Evolutionary conservation across 2,329 filamentous ascomycete species (phyloP), one percentile per base, ranked within the genome.

Genomic region (Aspergillus costaricaensis): DNA sequence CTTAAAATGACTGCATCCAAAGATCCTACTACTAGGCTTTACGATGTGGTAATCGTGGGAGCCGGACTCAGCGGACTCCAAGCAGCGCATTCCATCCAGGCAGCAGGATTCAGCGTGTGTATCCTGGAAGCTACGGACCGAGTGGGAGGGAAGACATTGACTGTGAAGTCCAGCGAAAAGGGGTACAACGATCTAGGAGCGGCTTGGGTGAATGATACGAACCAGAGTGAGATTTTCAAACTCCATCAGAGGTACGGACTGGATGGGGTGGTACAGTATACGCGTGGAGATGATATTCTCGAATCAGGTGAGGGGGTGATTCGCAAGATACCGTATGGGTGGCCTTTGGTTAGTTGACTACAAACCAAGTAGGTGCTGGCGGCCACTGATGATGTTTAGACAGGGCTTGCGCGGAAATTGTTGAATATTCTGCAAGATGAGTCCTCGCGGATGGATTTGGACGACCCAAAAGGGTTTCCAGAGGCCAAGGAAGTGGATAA

Each of bases 81-180:
- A 53, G 74, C 77, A 5, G 77, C 75, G 0, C 65, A 69, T 21
- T 63, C 68, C 8, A 63, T 74, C 6, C 69, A 72, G 30, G 61
- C 69, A 32, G 70, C 70, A 2, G 76, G 76, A 3, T 60, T 73
- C 4, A 75, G 71, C 5, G 70, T 68, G 23, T 64, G 68, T 4
- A 72, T 80, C 9, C 59, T 81, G 0, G 79, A 80, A 63, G 79
- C 78, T 14, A 67, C 74, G 7, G 71, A 79, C 60, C 72, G 78
- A 3, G 76, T 80, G 1, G 78, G 78, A 3, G 79, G 78, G 1
- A 79, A 79, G 63, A 76, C 72, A 0, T 75, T 68, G 60, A 71
- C 65, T 2, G 47, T 67, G 7, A 62, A 67, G 7, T 62, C 66
- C n/a, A 58, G 64, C 8, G 65, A 66, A 9, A 61, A 63, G n/a